phyloP scores from a whole-genome alignment of 768 basidiomycete species.

The Russula earlei region DNA sequence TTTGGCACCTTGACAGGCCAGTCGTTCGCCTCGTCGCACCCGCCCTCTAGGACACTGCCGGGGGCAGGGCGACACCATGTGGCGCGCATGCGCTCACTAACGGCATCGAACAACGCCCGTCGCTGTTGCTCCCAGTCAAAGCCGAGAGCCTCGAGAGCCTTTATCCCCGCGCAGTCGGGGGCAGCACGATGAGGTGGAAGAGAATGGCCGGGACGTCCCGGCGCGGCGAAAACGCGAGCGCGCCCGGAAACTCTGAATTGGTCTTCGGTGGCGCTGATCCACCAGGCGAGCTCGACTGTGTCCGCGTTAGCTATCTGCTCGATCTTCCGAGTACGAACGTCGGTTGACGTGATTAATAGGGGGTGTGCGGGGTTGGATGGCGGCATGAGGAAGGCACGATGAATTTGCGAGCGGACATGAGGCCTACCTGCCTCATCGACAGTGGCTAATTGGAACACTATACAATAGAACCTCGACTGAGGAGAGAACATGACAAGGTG shows the following conservation, averaged over 20 bases:
- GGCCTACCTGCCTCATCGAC: constrained; percentile 39
- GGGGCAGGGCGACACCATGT: constrained; percentile 63
- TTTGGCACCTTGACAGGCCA: constrained; percentile 54
- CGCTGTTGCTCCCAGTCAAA: constrained; percentile 66
- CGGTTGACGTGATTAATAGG: constrained; percentile 59
- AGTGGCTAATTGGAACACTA: constrained; percentile 59
- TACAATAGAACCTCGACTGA: neutral
- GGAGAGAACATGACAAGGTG: neutral
- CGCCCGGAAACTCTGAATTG: constrained; percentile 65
- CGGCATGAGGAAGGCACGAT: constrained; percentile 47
- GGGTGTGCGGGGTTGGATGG: constrained; percentile 38
- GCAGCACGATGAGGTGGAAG: constrained; percentile 12
- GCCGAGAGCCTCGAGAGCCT: constrained; percentile 17
- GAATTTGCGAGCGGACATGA: constrained; percentile 56
- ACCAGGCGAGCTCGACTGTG: constrained; percentile 61
- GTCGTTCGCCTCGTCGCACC: constrained; percentile 45
- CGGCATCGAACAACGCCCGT: constrained; percentile 43
- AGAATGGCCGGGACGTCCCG: constrained; percentile 32
- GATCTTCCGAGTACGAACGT: constrained; percentile 63
- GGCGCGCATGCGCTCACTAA: constrained; percentile 59
- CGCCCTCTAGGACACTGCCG: constrained; percentile 43
- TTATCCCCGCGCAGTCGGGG: constrained; percentile 18
- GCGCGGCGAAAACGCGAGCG: constrained; percentile 46
- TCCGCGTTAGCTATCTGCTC: constrained; percentile 41
- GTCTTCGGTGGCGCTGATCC: constrained; percentile 54